Evolutionary conservation across 495 filamentous ascomycete genomes (phyloP), one percentile per base, ranked within the genome.

Genomic region (Talaromyces proteolyticus): DNA sequence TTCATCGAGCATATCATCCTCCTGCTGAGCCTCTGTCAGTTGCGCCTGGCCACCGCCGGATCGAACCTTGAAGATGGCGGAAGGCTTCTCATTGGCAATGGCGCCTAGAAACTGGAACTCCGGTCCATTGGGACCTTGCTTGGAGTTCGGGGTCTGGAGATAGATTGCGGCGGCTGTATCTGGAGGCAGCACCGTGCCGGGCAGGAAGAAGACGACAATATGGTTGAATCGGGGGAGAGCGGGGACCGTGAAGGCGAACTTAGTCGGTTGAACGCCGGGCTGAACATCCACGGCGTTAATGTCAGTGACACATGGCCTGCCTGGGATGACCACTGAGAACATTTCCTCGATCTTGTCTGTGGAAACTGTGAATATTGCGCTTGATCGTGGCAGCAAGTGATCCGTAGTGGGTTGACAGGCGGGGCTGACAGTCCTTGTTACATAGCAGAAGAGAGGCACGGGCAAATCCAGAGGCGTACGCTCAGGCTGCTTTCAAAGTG

Each of bases 141-240:
- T 56, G 29, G 48, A 62, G 47, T 4, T 69, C 1, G 87, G 80
- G 38, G 87, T 72, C 53, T 89, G 80, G 36, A 94, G 73, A 69
- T 96, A 96, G 51, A 98, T 90, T 17, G 88, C 89, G 6, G 91
- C 93, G 2, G 87, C 90, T 39, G 87, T 87, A 56, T 80, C 79
- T 3, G 74, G 74, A 0, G 91, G 91, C 0, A 98, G 77, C 23
- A 74, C 63, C 6, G 81, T 76, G 43, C 87, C 88, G 1, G 93
- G 93, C 6, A 95, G 82, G 36, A 96, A 71, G 74, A 99, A 97
- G 54, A 96, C 81, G 53, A 88, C 86, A 47, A 99, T 69, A 55
- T 96, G 89, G 40, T 74, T 78, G 74, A 95, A 90, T 20, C 69
- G 42, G 0, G 82, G 76, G n/a, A 54, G 54, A 5, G 75, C 56